Evolutionary conservation across 208 protist species (phyloP), one percentile per base, ranked within the genome.

Genomic region (Porcisia deanei): DNA sequence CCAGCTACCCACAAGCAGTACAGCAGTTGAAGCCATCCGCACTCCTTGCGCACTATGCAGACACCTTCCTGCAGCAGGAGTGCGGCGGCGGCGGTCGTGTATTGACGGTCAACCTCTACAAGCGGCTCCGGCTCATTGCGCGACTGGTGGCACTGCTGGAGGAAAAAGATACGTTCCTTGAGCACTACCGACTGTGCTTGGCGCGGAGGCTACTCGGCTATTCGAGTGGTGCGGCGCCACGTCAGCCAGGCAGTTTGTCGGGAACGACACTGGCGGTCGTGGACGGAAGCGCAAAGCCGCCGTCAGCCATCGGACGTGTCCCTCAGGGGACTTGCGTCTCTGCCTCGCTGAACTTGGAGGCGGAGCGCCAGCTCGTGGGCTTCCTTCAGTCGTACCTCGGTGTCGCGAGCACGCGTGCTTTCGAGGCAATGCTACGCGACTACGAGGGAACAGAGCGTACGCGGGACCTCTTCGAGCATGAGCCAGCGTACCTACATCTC

Each of bases 381-480:
- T 75, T 83, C 37, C 76, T 95, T 45, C 87, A 87, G 77, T 57
- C 70, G 41, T 58, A 79, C 70, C 69, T 95, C 53, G 88, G 87
- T 4, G 70, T 81, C 20, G 77, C 71, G 14, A 67, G 73, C 64
- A 83, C 84, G 5, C 76, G 87, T 66, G 81, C 77, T 47, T 75
- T 95, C 20, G 87, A 89, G 69, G 81, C 81, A n/a, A 95, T 95
- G 88, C 66, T 95, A 66, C 87, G 85, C 37, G 91, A 95, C 73
- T 83, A 84, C 69, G 83, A 84, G 58, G 77, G 64, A 30, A 86
- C 75, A 41, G 60, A 71, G 58, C 67, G 54, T 68, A 77, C 70
- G 25, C 67, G 72, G 16, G 77, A 77, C 5, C 69, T 64, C 55
- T 92, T 92, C 55, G 53, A 69, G 30, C 64, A 79, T 57, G 86